Evolutionary conservation across 176 grass and related monocot genomes (phyloP), one percentile per base, ranked within the genome.

Genomic region (Areca catechu): DNA sequence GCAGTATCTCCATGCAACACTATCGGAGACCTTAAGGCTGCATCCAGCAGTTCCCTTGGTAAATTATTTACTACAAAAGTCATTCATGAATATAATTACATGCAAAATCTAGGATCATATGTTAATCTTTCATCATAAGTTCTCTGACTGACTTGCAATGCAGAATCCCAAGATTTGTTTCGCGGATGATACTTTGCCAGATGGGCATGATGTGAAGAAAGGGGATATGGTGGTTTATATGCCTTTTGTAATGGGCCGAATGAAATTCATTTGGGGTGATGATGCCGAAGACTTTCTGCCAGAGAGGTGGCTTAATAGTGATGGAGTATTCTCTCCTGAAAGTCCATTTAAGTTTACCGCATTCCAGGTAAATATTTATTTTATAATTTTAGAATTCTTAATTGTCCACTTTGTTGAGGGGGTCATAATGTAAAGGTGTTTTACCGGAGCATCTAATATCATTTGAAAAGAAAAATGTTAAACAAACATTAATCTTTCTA

Each of bases 1-100:
- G 82, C 71, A 82, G n/a, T 90, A 79, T 34, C 78, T 90, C 10
- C 78, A 82, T 4, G 82, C 82, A 19, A 29, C 75, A 0, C 53
- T 90, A 15, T 37, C 82, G 1, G 86, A 90, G 67, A 85, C 86
- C 1, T 66, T 90, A 4, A 79, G 86, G 22, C 12, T 85, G n/a
- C 82, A 85, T 79, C 86, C 86, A 61, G 82, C 78, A 27, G 57
- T 90, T 72, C 82, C 86, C 68, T 50, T 75, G 77, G 86, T 90
- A 80, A 16, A 71, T 68, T 68, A 20, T 60, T 52, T 23, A 16
- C 27, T 6, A 1, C 5, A 29, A 20, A 61, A 20, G 19, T 48
- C 69, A 63, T 52, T 21, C 6, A 5, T 50, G 50, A 20, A 14
- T 74, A 7, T 17, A 53, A 47, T 4, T 50, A 37, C 16, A 17